Evolutionary conservation across 2,329 filamentous ascomycete genomes (phyloP), one percentile per base, ranked within the genome.

Genomic region (Purpureocillium lavendulum): DNA sequence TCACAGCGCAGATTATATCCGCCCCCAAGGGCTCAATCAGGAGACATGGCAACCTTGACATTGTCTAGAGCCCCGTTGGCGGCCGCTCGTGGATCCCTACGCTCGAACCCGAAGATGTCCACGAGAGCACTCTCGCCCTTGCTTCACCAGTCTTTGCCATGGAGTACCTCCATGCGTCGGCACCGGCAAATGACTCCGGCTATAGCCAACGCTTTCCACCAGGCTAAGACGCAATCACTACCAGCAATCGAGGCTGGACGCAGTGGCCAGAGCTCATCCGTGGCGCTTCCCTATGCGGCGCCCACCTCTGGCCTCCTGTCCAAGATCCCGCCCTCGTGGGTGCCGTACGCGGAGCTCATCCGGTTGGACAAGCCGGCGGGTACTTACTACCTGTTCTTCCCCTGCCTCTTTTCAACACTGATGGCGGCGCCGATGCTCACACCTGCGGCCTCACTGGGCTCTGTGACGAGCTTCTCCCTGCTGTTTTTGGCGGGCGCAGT

Each of bases 331-430:
- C 46, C 64, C 15, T 75, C 82, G 40, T 80, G 80, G 70, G 70
- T 92, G 3, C 87, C 87, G 1, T 94, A 92, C 54, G 87, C 80
- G 35, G 87, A 94, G 57, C 75, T 94, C 12, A 75, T 84, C 52
- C 82, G 88, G 36, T 68, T 94, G 35, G 82, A 92, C 61, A 92
- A 87, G 53, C 87, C 86, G 1, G 73, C 80, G 0, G 87, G 87
- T 34, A 85, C 84, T 2, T 85, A 87, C 64, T 92, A 92, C 56
- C 78, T 94, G 44, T 90, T 82, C 67, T 84, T 89, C 51, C 87
- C 87, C 21, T 90, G 87, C 53, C 67, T 92, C 11, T 94, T 89
- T 66, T 89, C 85, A 40, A 88, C 87, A 0, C 70, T 92, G 3
- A 71, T 92, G 54, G 87, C 87, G 1, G 85, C 85, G 2, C 81